These are phyloP conservation scores for Hymenochaete sp. DNA, from an alignment of 1,284 basidiomycete species.

Conservation along the genomic window DNA sequence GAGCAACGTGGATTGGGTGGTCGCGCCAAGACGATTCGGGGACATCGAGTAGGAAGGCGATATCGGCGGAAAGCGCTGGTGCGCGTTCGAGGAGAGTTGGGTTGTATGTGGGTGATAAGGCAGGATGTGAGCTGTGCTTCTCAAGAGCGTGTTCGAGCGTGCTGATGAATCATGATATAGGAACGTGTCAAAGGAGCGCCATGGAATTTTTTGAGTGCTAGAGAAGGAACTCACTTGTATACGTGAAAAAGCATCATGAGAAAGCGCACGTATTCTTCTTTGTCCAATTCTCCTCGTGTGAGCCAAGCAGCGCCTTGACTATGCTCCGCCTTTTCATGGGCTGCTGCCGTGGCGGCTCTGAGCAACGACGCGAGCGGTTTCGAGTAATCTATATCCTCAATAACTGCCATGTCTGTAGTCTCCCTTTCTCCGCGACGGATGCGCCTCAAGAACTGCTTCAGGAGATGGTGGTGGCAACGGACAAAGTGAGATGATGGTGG, in stretches of 20 bases:
- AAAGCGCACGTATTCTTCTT: conserved; percentile 61
- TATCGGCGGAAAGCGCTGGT: conserved; percentile 53
- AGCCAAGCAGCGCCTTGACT: conserved; percentile 54
- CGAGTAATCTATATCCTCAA: conserved; percentile 14
- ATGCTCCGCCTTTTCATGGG: conserved; percentile 55
- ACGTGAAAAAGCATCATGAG: conserved; percentile 73
- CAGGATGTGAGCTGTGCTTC: conserved; percentile 50
- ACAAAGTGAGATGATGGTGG: conserved; percentile 1
- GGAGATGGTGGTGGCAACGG: not conserved
- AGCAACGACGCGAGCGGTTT: conserved; percentile 35
- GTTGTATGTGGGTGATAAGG: conserved; percentile 63
- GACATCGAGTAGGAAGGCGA: conserved; percentile 52
- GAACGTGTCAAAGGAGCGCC: not conserved
- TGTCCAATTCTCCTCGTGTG: conserved; percentile 50
- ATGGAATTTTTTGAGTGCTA: not conserved
- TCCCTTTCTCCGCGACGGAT: not conserved
- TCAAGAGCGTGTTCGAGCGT: conserved; percentile 61
- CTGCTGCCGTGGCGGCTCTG: conserved; percentile 46
- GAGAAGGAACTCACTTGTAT: conserved; percentile 52
- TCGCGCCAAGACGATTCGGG: conserved; percentile 45
- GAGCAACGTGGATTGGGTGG: conserved; percentile 43
- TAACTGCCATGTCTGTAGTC: conserved; percentile 10
- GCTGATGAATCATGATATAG: conserved; percentile 28
- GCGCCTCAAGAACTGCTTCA: too few relatives aligned
- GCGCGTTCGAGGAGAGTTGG: conserved; percentile 59